These are phyloP conservation scores for Endoconidiophora polonica DNA, from an alignment of 2,329 filamentous ascomycete genomes.

Conservation along the genomic window DNA sequence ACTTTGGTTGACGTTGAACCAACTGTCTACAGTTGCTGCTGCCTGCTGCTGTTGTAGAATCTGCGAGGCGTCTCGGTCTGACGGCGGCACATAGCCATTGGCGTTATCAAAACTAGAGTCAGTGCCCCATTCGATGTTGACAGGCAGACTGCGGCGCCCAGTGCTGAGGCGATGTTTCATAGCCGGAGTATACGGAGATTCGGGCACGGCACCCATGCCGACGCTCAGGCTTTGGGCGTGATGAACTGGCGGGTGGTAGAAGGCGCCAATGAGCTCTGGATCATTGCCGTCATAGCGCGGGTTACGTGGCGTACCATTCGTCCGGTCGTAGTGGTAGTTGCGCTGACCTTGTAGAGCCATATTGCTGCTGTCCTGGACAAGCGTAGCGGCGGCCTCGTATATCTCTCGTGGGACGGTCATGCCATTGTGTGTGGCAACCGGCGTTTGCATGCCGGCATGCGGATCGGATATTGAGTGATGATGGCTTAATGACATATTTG, in stretches of 20 bases:
- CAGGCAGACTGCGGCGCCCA: constrained; percentile 1
- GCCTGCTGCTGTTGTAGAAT: constrained; percentile 34
- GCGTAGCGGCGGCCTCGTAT: constrained; percentile 10
- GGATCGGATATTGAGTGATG: constrained; percentile 13
- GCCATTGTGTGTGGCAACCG: background rate
- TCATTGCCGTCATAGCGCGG: background rate
- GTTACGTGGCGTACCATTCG: background rate
- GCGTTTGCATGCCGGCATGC: constrained; percentile 1
- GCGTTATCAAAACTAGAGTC: constrained; percentile 44
- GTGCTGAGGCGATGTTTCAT: no score
- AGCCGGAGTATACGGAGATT: no score
- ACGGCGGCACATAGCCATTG: constrained; percentile 41
- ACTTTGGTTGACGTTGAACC: constrained; percentile 40
- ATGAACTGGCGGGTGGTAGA: background rate
- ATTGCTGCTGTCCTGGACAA: constrained; percentile 13
- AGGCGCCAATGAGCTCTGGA: background rate
- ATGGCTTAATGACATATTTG: background rate
- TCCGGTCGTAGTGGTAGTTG: constrained; percentile 17
- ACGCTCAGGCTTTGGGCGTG: constrained; percentile 1
- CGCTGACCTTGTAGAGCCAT: constrained; percentile 25
- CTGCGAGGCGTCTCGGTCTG: constrained; percentile 29
- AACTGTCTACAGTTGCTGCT: constrained; percentile 31
- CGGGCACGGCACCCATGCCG: background rate
- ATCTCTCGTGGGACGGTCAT: constrained; percentile 2
- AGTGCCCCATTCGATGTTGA: constrained; percentile 47